Base-by-base conservation (phyloP, 768 basidiomycete genomes). In the Suillus occidentalis region DNA sequence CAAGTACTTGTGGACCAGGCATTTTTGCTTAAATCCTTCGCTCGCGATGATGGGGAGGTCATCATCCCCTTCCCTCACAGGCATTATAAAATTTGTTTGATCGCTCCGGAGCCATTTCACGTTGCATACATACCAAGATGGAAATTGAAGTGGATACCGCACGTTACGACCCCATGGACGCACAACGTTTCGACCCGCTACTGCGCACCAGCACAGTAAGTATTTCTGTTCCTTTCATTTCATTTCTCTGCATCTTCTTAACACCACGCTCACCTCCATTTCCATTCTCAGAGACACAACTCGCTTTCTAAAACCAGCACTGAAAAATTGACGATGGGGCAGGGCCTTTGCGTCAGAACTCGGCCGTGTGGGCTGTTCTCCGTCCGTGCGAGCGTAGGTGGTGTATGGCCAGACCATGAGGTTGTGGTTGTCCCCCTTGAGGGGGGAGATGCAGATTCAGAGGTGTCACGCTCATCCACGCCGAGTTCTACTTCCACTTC, bases 371-470 rank as follows among this genome's bases (percentile, higher is more conserved):
- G 4, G 16, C 18, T 53, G 8, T 58, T 58, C 12, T 25, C 58
- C 18, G 40, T 42, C 10, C 68, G 40, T 43, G 65, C 62, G 7
- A 69, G 67, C 59, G 73, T 76, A 6, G 75, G 76, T 18, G 75
- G 76, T 22, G 62, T 76, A 14, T 76, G 75, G 75, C 72, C 73
- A 36, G 76, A 76, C 72, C 76, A 76, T 37, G 75, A 76, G 63
- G 55, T 77, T 39, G 75, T 76, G 64, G 68, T 77, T 63, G 69
- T 76, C 45, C 76, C 76, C 36, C 61, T 76, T 9, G 39, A 40
- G 2, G 59, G 37, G 45, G 43, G 60, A 45, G 64, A 62, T 31
- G 36, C 40, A 22, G 7, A 60, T n/a, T 63, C 66, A 31, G 59
- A 62, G n/a, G 53, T 40, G 1, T 59, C 40, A 13, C 25, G 40